phyloP scores from a whole-genome alignment of 768 basidiomycete species.

The Amylocystis lapponica region DNA sequence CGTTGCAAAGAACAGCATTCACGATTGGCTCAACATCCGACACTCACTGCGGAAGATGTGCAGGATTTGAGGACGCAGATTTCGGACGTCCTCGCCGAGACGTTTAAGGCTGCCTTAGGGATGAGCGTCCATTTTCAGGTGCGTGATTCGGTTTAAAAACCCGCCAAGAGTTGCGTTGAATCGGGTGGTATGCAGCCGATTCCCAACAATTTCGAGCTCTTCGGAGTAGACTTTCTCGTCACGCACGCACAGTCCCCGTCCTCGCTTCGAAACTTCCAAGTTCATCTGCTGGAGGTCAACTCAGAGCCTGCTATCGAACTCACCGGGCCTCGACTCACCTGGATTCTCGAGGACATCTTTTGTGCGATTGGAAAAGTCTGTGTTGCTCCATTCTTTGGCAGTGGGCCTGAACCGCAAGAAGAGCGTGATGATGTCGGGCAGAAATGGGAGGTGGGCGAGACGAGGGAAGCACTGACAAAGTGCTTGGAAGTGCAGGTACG shows the following conservation, averaged over 20 bases:
- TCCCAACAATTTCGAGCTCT: constrained; percentile 92
- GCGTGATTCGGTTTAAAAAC: too few species aligned
- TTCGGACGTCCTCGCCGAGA: constrained; percentile 62
- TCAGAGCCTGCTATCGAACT: constrained; percentile 95
- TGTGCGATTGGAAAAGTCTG: constrained; percentile 59
- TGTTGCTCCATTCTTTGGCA: constrained; percentile 59
- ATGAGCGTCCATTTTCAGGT: constrained; percentile 86
- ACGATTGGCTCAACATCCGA: not conserved
- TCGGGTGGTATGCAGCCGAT: constrained; percentile 50
- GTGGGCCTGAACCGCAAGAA: constrained; percentile 1
- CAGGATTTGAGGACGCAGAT: constrained; percentile 56
- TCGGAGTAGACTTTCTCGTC: constrained; percentile 89
- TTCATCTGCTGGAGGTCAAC: constrained; percentile 86
- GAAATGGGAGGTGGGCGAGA: constrained; percentile 49
- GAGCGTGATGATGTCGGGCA: constrained; percentile 26
- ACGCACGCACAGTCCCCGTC: constrained; percentile 31
- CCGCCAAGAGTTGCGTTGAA: too few species aligned
- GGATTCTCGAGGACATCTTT: constrained; percentile 82
- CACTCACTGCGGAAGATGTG: constrained; percentile 31
- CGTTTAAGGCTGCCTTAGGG: constrained; percentile 79
- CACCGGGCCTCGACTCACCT: constrained; percentile 76
- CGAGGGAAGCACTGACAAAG: constrained; percentile 51
- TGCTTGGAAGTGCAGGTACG: constrained; percentile 57
- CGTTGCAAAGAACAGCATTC: too few species aligned
- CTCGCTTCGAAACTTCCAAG: constrained; percentile 35